phyloP scores from a whole-genome alignment of 805 yeast genomes.

The Candida xyloterini region DNA sequence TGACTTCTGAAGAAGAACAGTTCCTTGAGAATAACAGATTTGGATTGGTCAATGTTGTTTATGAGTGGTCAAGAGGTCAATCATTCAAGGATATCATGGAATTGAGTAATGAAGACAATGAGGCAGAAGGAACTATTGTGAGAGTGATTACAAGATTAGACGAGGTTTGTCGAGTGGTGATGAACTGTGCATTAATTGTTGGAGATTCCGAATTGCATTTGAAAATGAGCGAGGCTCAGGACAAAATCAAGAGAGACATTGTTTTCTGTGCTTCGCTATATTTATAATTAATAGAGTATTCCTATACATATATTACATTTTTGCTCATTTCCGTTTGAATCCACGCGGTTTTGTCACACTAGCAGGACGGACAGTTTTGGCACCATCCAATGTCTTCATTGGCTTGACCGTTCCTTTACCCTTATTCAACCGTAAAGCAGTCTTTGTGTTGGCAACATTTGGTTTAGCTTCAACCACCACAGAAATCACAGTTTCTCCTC shows the following conservation, averaged over 20 bases:
- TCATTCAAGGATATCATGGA: constrained; percentile 89
- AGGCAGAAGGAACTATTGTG: constrained; percentile 87
- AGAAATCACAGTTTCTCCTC: constrained; percentile 86
- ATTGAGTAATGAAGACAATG: constrained; percentile 71
- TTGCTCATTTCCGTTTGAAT: constrained; percentile 14
- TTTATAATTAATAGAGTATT: constrained; percentile 39
- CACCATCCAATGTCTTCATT: constrained; percentile 22
- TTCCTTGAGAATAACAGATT: constrained; percentile 82
- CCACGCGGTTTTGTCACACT: constrained; percentile 23
- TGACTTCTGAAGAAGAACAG: constrained; percentile 81
- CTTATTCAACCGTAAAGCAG: constrained; percentile 31
- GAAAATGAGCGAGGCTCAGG: constrained; percentile 91
- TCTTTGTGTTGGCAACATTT: constrained; percentile 31
- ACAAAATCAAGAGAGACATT: constrained; percentile 91
- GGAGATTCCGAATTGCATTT: constrained; percentile 90
- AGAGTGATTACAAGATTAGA: constrained; percentile 92
- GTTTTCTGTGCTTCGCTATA: constrained; percentile 96
- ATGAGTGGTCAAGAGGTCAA: constrained; percentile 97
- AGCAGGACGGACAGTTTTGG: constrained; percentile 19
- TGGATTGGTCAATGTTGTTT: constrained; percentile 88
- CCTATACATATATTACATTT: not conserved
- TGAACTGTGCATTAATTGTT: constrained; percentile 87
- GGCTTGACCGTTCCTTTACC: constrained; percentile 34
- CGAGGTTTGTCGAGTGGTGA: constrained; percentile 92
- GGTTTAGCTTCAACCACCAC: constrained; percentile 67